Base-by-base conservation (phyloP, 2,329 filamentous ascomycete genomes). In the Fusarium falciforme region DNA sequence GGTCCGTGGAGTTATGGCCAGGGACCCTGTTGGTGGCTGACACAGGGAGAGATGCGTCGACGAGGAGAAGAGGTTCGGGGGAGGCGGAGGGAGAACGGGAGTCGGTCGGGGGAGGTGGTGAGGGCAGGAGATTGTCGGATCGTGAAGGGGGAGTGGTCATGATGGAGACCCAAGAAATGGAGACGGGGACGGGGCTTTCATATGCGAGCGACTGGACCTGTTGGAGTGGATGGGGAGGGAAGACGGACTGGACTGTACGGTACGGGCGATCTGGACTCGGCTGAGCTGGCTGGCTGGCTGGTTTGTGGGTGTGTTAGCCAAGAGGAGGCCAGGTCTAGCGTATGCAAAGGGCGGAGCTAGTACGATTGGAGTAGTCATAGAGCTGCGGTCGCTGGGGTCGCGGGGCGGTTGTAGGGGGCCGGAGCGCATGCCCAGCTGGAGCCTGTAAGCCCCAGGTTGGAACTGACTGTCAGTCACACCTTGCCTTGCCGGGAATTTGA, bases 171-270 rank as follows among this genome's bases (percentile, higher is more conserved):
- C 72, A 66, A 65, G 64, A 72, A 74, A 72, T 73, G 64, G 69
- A 70, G 72, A 73, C 66, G 72, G 72, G 73, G 67, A 75, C 58
- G 70, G 73, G 73, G 67, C 73, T 63, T 76, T 75, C 73, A 75
- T 75, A 75, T 71, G 73, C 66, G 72, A 74, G 61, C 64, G 44
- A 31, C 42, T 47, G 42, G 64, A 62, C 47, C 27, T 57, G 52
- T 25, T 58, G 60, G 60, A 62, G 42, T 31, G 60, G 60, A 62
- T 31, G 44, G 60, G 44, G 31, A 54, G 40, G 58, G 29, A 36
- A 33, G 47, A 52, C 47, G 52, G 49, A 40, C 35, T 36, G 71
- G 54, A 67, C 42, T 47, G 42, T 47, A 25, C 42, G 20, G 42
- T 47, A 47, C 61, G 59, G 67, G 67, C 60, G 64, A 74, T 63